Percentiles rank a stretch among this genome's conserved stretches.
Conservation (phyloP, 257 asterid species). For the Nicotiana paniculata region DNA sequence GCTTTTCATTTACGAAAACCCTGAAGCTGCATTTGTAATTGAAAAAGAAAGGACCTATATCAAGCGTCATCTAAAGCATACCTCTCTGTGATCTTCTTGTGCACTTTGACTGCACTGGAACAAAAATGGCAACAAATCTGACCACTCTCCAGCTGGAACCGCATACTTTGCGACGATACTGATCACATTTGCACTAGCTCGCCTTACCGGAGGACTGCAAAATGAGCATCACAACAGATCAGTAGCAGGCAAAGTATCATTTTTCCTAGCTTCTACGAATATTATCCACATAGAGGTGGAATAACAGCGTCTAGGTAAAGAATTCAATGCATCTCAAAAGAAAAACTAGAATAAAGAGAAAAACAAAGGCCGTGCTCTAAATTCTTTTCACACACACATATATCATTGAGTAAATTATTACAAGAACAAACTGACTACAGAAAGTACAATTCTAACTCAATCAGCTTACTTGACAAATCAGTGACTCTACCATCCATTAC, state of each 20-base stretch:
- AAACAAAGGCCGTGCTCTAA: background rate
- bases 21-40: background rate
- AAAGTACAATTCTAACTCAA: background rate
- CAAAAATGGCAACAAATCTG: conserved; percentile 87
- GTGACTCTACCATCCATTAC: background rate
- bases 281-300: background rate
- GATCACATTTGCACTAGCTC: conserved; percentile 97
- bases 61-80: conserved; percentile 21
- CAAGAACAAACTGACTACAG: background rate
- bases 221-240: conserved; percentile 2
- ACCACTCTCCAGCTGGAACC: conserved; percentile 97
- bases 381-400: background rate
- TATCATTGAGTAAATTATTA: background rate
- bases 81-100: conserved; percentile 98
- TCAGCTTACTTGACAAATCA: background rate
- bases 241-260: background rate
- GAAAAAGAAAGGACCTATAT: background rate
- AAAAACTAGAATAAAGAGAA: background rate
- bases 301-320: background rate
- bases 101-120: conserved; percentile 93
- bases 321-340: background rate
- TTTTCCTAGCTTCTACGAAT: conserved; percentile 4
- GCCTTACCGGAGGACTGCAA: conserved; percentile 86
- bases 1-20: background rate
- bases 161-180: conserved; percentile 95